phyloP scores from a whole-genome alignment of 306 rosid species.

The Senna siamea region DNA sequence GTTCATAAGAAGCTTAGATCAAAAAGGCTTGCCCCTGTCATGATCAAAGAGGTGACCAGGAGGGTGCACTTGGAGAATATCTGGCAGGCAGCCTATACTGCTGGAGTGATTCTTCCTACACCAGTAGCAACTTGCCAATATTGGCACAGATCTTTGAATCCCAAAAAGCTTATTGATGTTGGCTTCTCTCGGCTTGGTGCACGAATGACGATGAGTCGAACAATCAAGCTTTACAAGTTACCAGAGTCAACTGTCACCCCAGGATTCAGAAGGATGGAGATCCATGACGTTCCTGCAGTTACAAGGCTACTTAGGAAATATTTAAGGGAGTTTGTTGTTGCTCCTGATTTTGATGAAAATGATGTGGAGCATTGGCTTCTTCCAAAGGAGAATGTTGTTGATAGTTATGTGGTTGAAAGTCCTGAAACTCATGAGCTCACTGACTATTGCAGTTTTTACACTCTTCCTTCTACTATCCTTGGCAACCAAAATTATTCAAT shows the following conservation, averaged over 20 bases:
- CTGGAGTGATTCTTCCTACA: conserved; percentile 94
- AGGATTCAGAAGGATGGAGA: conserved; percentile 91
- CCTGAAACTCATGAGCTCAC: conserved; percentile 84
- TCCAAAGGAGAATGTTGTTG: conserved; percentile 77
- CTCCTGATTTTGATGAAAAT: conserved; percentile 85
- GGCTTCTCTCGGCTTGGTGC: conserved; percentile 98
- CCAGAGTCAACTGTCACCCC: conserved; percentile 80
- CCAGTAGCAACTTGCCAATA: conserved; percentile 91
- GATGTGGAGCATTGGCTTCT: conserved; percentile 98
- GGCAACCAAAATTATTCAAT: conserved; percentile 58
- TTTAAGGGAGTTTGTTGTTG: conserved; percentile 73
- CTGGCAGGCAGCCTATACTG: conserved; percentile 97
- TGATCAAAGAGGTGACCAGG: conserved; percentile 98
- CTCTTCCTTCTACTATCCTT: conserved; percentile 76
- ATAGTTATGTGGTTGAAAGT: conserved; percentile 91
- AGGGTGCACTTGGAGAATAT: conserved; percentile 96
- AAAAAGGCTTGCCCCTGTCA: conserved; percentile 96
- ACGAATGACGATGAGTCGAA: conserved; percentile 96
- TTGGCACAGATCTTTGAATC: conserved; percentile 96
- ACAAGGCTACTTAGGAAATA: conserved; percentile 80
- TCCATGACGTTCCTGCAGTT: conserved; percentile 87
- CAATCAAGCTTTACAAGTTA: conserved; percentile 89
- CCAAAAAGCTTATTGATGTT: conserved; percentile 94
- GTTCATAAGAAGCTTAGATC: conserved; percentile 97
- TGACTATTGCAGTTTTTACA: conserved; percentile 95